phyloP scores from a whole-genome alignment of 1,284 basidiomycete genomes.

The Cutaneotrichosporon spelunceum region DNA sequence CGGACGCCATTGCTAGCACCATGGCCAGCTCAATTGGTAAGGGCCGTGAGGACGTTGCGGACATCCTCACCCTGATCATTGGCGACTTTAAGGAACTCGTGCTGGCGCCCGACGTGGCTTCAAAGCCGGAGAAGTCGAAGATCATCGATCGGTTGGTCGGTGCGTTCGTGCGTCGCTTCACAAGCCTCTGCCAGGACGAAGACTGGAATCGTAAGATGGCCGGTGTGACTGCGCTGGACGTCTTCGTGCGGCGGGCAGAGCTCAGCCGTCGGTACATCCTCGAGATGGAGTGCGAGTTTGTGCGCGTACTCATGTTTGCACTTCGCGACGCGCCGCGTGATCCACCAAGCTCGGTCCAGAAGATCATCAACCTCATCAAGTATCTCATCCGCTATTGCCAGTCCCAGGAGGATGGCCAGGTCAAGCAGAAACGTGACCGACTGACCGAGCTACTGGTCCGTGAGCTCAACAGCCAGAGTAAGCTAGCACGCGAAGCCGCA shows the following conservation, averaged over 20 bases:
- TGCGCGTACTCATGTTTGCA: conserved; percentile 86
- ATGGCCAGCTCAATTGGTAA: conserved; percentile 63
- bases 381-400: conserved; percentile 73
- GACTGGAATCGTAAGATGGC: conserved; percentile 83
- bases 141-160: conserved; percentile 59
- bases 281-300: conserved; percentile 85
- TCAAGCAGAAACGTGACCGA: conserved; percentile 50
- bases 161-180: conserved; percentile 74
- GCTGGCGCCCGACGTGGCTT: conserved; percentile 49
- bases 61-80: conserved; percentile 63
- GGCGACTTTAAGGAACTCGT: conserved; percentile 63
- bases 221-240: conserved; percentile 76
- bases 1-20: conserved; percentile 71
- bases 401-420: conserved; percentile 47
- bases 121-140: conserved; percentile 58
- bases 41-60: conserved; percentile 62
- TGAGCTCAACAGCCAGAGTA: conserved; percentile 84
- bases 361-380: conserved; percentile 74
- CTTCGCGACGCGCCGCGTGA: conserved; percentile 95
- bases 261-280: conserved; percentile 76
- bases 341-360: conserved; percentile 74
- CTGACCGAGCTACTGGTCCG: conserved; percentile 83
- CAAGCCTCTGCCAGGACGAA: conserved; percentile 80
- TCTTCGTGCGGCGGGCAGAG: conserved; percentile 68
- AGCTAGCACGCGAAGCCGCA: conserved; percentile 77